Conservation (phyloP, 106 monocot species). For the Phalaenopsis aphrodite region DNA sequence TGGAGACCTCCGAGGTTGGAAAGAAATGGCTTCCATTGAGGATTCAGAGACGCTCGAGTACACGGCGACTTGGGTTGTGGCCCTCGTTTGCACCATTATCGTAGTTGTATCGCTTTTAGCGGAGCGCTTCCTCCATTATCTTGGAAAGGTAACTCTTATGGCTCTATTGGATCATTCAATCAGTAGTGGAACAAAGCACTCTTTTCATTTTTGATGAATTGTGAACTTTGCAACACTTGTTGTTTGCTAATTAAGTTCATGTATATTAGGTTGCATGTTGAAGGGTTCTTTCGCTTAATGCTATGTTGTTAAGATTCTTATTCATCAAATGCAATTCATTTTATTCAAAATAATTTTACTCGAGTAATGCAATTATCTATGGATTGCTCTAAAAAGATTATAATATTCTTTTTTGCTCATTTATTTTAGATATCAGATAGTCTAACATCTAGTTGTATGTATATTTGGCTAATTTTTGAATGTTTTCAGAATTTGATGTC, state of each 20-base stretch:
- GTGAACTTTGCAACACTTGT: neutral
- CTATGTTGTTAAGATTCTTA: neutral
- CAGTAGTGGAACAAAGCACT: neutral
- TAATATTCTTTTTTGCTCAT: neutral
- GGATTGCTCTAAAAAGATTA: neutral
- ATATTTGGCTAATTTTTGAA: no score
- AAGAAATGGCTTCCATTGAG: conserved; percentile 11
- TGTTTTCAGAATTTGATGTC: neutral
- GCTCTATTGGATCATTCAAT: neutral
- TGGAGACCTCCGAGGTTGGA: neutral
- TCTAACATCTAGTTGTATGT: no score
- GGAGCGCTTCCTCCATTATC: conserved; percentile 23
- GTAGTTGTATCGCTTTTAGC: conserved; percentile 24
- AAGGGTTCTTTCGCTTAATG: neutral
- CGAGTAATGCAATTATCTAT: neutral
- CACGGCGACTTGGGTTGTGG: conserved; percentile 34
- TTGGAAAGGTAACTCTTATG: conserved; percentile 15
- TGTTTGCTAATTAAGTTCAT: neutral
- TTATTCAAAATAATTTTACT: no score
- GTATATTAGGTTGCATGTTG: no score
- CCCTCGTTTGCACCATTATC: conserved; percentile 28
- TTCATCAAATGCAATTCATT: no score
- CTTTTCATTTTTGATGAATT: neutral
- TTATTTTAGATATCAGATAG: no score
- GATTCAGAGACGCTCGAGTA: conserved; percentile 13